phyloP scores from a whole-genome alignment of 441 rosid genomes.

The Adansonia rubrostipa region DNA sequence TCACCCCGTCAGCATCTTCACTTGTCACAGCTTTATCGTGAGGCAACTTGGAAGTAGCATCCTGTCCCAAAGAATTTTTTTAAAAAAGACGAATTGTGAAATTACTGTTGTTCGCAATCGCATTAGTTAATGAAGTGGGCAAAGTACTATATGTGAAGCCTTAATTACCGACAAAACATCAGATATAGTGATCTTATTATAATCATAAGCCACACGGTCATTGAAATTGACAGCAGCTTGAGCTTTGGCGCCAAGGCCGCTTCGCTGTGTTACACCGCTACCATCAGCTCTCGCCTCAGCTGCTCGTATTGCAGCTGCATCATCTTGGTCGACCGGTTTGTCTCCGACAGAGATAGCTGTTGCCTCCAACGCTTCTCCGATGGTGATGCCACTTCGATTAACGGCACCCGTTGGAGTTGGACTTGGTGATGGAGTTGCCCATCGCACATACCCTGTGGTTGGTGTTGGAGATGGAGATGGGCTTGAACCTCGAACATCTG shows the following conservation, averaged over 20 bases:
- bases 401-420: constrained; percentile 20
- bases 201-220: constrained; percentile 27
- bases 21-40: constrained; percentile 30
- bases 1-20: constrained; percentile 57
- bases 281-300: constrained; percentile 60
- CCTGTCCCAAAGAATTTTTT: background rate
- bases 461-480: constrained; percentile 23
- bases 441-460: background rate
- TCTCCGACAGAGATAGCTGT: constrained; percentile 53
- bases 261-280: constrained; percentile 29
- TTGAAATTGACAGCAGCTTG: constrained; percentile 49
- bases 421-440: constrained; percentile 8
- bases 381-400: constrained; percentile 35
- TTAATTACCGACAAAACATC: constrained; percentile 46
- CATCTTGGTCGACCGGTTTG: constrained; percentile 57
- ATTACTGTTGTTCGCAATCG: too few species aligned
- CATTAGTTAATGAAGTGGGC: background rate
- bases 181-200: constrained; percentile 46
- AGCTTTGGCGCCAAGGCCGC: constrained; percentile 52
- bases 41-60: background rate
- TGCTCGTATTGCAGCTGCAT: constrained; percentile 56
- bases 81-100: background rate
- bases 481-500: constrained; percentile 6
- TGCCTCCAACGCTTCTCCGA: constrained; percentile 65
- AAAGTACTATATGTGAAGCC: background rate